Conservation (phyloP, 1,284 basidiomycete species). For the Apiotrichum domesticum region DNA sequence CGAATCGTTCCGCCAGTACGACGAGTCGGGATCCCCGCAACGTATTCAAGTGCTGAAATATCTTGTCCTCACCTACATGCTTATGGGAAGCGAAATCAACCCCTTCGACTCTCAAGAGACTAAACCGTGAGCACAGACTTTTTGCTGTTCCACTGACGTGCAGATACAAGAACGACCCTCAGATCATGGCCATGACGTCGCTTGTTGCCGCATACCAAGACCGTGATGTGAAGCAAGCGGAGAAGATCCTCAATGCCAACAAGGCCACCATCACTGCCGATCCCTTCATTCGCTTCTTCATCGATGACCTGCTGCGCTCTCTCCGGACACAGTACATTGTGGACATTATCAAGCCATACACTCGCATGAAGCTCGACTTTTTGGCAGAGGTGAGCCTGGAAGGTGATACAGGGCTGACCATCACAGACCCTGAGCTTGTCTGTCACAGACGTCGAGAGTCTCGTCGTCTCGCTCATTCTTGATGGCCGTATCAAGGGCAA, state of each 20-base stretch:
- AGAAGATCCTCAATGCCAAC: slow-evolving; percentile 92
- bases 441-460: slow-evolving; percentile 79
- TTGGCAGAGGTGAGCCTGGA: slow-evolving; percentile 64
- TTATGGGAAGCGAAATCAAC: slow-evolving; percentile 96
- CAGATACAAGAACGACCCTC: slow-evolving; percentile 91
- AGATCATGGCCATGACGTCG: slow-evolving; percentile 97
- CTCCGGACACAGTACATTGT: slow-evolving; percentile 93
- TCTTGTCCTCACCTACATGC: slow-evolving; percentile 94
- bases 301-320: slow-evolving; percentile 88
- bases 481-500: slow-evolving; percentile 91
- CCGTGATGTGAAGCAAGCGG: slow-evolving; percentile 90
- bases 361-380: slow-evolving; percentile 82
- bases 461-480: slow-evolving; percentile 86
- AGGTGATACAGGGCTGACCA: neutral
- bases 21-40: slow-evolving; percentile 94
- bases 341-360: slow-evolving; percentile 96
- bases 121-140: slow-evolving; percentile 63
- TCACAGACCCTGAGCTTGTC: slow-evolving; percentile 84
- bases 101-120: slow-evolving; percentile 99
- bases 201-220: slow-evolving; percentile 93
- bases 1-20: slow-evolving; percentile 97
- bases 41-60: slow-evolving; percentile 98
- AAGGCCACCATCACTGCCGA: slow-evolving; percentile 91
- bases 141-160: slow-evolving; percentile 7
- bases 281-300: slow-evolving; percentile 83